Percentiles rank a stretch among this genome's conserved stretches.
These are phyloP conservation scores for Epichloe gansuensis DNA, from an alignment of 2,329 filamentous ascomycete species.

Conservation along the genomic window DNA sequence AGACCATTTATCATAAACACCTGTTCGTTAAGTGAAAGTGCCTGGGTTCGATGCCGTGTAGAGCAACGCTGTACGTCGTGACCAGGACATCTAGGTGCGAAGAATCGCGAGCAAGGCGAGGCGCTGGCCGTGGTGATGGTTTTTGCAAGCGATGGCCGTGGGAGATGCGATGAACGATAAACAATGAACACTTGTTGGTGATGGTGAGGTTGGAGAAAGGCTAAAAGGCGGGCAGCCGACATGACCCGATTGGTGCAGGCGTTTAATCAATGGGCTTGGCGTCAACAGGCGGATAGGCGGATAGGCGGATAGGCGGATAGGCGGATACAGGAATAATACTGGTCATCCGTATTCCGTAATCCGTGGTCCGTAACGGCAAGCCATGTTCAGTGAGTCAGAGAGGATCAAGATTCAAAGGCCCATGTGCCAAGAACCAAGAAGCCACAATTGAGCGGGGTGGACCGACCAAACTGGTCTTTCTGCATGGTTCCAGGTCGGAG, in stretches of 20 bases:
- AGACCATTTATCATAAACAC: not conserved
- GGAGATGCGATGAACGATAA: not conserved
- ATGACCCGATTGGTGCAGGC: not conserved
- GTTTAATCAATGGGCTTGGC: too few relatives aligned
- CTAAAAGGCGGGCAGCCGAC: not conserved
- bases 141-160: conserved; percentile 12
- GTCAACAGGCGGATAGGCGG: too few relatives aligned
- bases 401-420: not conserved
- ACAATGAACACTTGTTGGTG: not conserved
- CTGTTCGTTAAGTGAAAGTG: too few relatives aligned
- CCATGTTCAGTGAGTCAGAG: not conserved
- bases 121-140: conserved; percentile 15
- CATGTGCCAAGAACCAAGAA: not conserved
- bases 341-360: too few relatives aligned
- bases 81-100: not conserved
- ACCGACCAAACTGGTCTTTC: too few relatives aligned
- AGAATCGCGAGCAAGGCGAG: not conserved
- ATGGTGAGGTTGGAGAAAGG: not conserved
- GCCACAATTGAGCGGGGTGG: too few relatives aligned
- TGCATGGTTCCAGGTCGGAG: too few relatives aligned
- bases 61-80: not conserved
- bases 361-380: too few relatives aligned
- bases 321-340: too few relatives aligned
- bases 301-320: too few relatives aligned
- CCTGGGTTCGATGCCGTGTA: too few relatives aligned